A percentile compares a stretch with the other conserved stretches of the same genome.
Evolutionary conservation across 192 early-diverging fungal genomes (phyloP).

Genomic region (Entomortierella lignicola): DNA sequence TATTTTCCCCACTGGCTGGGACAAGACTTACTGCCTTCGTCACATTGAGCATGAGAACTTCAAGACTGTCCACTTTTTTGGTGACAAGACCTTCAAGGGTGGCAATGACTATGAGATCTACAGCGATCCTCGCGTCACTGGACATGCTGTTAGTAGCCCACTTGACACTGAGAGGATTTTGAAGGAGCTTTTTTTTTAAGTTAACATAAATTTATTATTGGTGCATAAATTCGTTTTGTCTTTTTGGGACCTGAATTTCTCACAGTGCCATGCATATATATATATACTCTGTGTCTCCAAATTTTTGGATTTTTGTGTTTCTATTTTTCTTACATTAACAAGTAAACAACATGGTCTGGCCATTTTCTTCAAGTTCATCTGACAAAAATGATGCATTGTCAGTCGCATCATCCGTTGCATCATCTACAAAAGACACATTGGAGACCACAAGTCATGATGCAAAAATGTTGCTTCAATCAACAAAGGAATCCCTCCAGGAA

Average conservation of each 20-base stretch:
- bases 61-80: conserved; percentile 96
- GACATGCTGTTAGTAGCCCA: conserved; percentile 88
- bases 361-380: conserved; percentile 1
- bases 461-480: conserved; percentile 13
- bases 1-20: conserved; percentile 99
- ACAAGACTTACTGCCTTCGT: conserved; percentile 98
- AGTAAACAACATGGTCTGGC: conserved; percentile 11
- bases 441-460: conserved; percentile 34
- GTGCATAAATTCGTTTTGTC: too few species aligned
- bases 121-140: conserved; percentile 77
- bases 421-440: conserved; percentile 15
- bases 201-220: neutral
- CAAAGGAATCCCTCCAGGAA: conserved; percentile 22
- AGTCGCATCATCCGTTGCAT: neutral
- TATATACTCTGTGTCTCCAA: too few species aligned
- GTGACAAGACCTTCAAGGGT: conserved; percentile 97
- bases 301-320: too few species aligned
- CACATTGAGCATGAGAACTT: conserved; percentile 91
- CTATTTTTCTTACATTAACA: neutral
- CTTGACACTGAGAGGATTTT: conserved; percentile 86
- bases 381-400: neutral
- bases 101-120: conserved; percentile 99
- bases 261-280: too few species aligned
- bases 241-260: too few species aligned
- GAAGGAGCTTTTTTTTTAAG: conserved; percentile 77